Evolutionary conservation across 192 early-diverging fungal species (phyloP).

Genomic region (Coemansia sp.): DNA sequence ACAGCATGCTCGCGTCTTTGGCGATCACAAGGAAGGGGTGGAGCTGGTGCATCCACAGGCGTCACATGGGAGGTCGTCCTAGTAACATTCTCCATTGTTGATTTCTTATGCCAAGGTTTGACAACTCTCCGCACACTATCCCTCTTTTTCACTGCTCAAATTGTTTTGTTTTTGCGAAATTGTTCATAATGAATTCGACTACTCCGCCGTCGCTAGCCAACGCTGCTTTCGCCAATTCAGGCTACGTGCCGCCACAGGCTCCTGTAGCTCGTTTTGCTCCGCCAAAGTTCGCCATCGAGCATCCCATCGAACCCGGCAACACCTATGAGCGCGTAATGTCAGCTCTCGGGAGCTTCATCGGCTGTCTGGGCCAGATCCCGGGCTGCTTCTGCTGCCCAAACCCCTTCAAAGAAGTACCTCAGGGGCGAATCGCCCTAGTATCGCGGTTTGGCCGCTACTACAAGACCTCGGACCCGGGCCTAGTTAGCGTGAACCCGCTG

Average conservation of each 20-base stretch:
- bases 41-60: background rate
- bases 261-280: conserved; percentile 7
- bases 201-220: conserved; percentile 3
- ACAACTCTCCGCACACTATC: no score
- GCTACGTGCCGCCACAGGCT: conserved; percentile 19
- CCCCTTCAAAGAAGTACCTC: conserved; percentile 45
- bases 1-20: background rate
- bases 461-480: conserved; percentile 59
- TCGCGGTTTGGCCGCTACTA: conserved; percentile 56
- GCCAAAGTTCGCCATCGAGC: conserved; percentile 36
- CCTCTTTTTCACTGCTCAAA: no score
- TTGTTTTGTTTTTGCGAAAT: no score
- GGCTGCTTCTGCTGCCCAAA: conserved; percentile 53
- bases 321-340: conserved; percentile 39
- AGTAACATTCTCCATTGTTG: no score
- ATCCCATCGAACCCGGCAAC: conserved; percentile 15
- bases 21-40: background rate
- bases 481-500: conserved; percentile 55
- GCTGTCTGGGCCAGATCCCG: conserved; percentile 51
- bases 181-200: background rate
- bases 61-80: no score
- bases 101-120: no score
- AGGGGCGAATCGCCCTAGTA: conserved; percentile 49
- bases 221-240: background rate
- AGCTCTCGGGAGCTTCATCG: conserved; percentile 34